A percentile compares a stretch with the other conserved stretches of the same genome.
Conservation (phyloP, 2,329 filamentous ascomycete genomes). For the Aureobasidium sp. region DNA sequence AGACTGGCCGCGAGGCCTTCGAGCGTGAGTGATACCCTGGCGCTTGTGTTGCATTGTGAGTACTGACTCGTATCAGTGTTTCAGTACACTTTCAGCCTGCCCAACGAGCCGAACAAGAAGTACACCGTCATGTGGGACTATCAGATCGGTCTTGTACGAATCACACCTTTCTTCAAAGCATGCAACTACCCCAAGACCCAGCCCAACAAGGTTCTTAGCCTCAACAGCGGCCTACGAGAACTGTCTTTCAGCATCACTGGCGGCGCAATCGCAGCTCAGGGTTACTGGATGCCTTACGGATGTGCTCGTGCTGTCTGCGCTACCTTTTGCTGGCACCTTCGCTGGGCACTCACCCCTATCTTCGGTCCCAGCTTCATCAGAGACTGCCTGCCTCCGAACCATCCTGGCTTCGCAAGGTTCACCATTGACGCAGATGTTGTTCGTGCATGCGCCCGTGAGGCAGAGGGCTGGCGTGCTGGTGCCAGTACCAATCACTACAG, state of each 20-base stretch:
- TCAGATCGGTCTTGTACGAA: slow-evolving; percentile 84
- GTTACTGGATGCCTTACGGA: slow-evolving; percentile 92
- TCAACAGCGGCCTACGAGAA: slow-evolving; percentile 74
- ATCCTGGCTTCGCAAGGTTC: slow-evolving; percentile 43
- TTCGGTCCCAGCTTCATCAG: slow-evolving; percentile 77
- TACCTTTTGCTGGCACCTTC: slow-evolving; percentile 80
- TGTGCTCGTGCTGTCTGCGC: slow-evolving; percentile 81
- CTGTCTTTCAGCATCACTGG: slow-evolving; percentile 93
- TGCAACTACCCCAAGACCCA: slow-evolving; percentile 85
- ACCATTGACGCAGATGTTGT: slow-evolving; percentile 33
- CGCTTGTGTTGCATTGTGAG: background rate
- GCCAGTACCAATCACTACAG: background rate
- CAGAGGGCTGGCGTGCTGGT: slow-evolving; percentile 27
- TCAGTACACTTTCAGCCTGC: slow-evolving; percentile 70
- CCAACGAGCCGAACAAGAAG: slow-evolving; percentile 50
- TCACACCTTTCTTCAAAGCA: slow-evolving; percentile 91
- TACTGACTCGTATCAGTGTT: slow-evolving; percentile 50
- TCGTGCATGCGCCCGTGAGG: slow-evolving; percentile 28
- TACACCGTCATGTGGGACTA: slow-evolving; percentile 95
- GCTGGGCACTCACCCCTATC: slow-evolving; percentile 76
- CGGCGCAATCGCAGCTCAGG: slow-evolving; percentile 81
- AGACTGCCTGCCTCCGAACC: slow-evolving; percentile 57
- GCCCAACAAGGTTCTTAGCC: slow-evolving; percentile 63
- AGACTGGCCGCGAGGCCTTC: slow-evolving; percentile 79
- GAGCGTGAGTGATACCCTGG: slow-evolving; percentile 54